Evolutionary conservation across 768 basidiomycete species (phyloP).

Genomic region (Strobilomyces confusus): DNA sequence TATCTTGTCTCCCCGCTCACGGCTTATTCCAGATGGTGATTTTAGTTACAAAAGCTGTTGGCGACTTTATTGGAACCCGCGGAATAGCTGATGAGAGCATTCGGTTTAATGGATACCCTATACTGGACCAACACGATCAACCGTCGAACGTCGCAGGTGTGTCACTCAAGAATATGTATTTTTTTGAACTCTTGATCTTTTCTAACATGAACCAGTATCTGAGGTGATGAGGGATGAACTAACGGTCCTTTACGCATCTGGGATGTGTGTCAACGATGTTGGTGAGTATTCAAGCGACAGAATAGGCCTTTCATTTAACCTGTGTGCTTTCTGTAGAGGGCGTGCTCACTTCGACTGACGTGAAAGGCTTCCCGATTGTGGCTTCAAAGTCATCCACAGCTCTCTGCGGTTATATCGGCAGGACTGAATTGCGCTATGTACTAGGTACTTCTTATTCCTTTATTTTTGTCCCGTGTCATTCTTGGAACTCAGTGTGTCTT

Average conservation of each 20-base stretch:
- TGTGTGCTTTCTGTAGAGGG: constrained; percentile 46
- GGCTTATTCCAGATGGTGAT: constrained; percentile 75
- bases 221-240: constrained; percentile 87
- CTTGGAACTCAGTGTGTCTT: neutral
- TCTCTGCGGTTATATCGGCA: constrained; percentile 83
- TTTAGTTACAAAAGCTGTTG: constrained; percentile 94
- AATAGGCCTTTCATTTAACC: constrained; percentile 1
- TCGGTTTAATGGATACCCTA: constrained; percentile 94
- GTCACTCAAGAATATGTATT: constrained; percentile 19
- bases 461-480: neutral
- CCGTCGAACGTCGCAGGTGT: constrained; percentile 87
- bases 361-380: constrained; percentile 92
- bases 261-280: constrained; percentile 73
- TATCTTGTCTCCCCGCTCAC: constrained; percentile 5
- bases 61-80: constrained; percentile 86
- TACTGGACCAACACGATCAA: constrained; percentile 93
- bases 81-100: constrained; percentile 99
- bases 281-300: constrained; percentile 46
- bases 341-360: constrained; percentile 63
- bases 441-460: constrained; percentile 71
- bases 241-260: constrained; percentile 64
- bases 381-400: constrained; percentile 54
- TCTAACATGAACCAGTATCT: constrained; percentile 51
- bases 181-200: constrained; percentile 4
- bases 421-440: constrained; percentile 81